Evolutionary conservation across 163 green algal genomes (phyloP), one percentile per base, ranked within the genome.

Genomic region (Prototheca wickerhamii): DNA sequence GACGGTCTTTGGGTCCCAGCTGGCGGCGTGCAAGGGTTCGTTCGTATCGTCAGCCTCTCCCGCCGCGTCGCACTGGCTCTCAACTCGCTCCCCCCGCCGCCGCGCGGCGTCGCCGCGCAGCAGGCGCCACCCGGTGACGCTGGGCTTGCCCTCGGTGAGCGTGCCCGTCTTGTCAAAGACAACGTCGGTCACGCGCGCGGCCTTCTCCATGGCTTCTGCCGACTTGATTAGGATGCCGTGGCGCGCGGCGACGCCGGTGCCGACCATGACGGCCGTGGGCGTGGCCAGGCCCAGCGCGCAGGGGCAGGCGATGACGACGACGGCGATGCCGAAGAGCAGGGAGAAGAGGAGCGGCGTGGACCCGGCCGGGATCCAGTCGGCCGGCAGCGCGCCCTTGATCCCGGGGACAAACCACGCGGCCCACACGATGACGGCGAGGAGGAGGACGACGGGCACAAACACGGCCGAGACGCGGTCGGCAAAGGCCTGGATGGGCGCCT

Each of bases 91-190:
- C n/a, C n/a, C n/a, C 37, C 0, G 37, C 10, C 10, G 15, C 10
- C 37, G 10, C 37, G 15, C 37, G 37, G 10, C 37, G 37, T 15
- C 10, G 37, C 10, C 37, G 37, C 15, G 10, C 37, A 21, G 10
- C 10, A 44, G 15, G 37, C 37, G 37, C 37, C 10, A 10, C 6
- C 26, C 65, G 30, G 88, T 74, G 42, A 92, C 87, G 12, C 58
- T 67, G 2, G 87, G 87, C 0, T 55, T 72, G 12, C 91, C 92
- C 3, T 62, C 57, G 0, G 92, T 98, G 20, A 98, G 79, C 1
- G 90, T 98, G 58, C 91, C 92, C 1, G 92, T 98, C 81, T 98
- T 98, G 88, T 98, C 92, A 80, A 98, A 97, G 18, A 94, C 74
- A 4, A 97, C 80, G 5, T 74, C 73, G 51, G 82, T 54, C 28